These are phyloP conservation scores for Fraxinus ornus DNA, from an alignment of 305 asterid genomes.

Conservation along the genomic window DNA sequence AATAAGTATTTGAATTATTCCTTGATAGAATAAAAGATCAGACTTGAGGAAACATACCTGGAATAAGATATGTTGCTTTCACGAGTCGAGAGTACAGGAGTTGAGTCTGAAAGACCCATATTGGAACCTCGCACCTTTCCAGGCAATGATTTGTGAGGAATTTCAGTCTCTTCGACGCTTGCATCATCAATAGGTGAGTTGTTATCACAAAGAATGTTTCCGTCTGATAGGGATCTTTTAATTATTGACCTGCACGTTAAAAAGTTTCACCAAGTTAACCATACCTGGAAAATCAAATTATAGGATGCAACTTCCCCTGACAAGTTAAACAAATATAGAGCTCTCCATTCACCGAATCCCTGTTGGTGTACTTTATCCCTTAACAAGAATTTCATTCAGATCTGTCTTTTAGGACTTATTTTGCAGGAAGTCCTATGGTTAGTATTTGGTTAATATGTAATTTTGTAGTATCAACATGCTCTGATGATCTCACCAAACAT, in stretches of 20 bases:
- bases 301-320: neutral
- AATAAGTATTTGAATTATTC: neutral
- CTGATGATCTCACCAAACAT: neutral
- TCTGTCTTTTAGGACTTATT: neutral
- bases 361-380: neutral
- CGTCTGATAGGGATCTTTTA: slow-evolving; percentile 88
- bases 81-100: slow-evolving; percentile 67
- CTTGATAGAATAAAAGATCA: neutral
- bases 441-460: neutral
- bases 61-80: slow-evolving; percentile 50
- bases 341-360: neutral
- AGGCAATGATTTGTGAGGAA: slow-evolving; percentile 43
- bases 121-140: slow-evolving; percentile 31
- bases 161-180: slow-evolving; percentile 38
- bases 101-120: slow-evolving; percentile 52
- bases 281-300: slow-evolving; percentile 4
- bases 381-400: neutral
- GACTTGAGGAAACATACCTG: slow-evolving; percentile 40
- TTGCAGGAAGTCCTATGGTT: neutral
- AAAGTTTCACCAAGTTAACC: slow-evolving; percentile 23
- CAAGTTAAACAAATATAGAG: neutral
- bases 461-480: neutral
- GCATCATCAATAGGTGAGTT: slow-evolving; percentile 53
- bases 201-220: slow-evolving; percentile 64
- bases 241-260: slow-evolving; percentile 55